A percentile compares a stretch with the other conserved stretches of the same genome.
These are phyloP conservation scores for Plasmodium chabaudi DNA, from an alignment of 169 alveolate genomes.

Conservation along the genomic window DNA sequence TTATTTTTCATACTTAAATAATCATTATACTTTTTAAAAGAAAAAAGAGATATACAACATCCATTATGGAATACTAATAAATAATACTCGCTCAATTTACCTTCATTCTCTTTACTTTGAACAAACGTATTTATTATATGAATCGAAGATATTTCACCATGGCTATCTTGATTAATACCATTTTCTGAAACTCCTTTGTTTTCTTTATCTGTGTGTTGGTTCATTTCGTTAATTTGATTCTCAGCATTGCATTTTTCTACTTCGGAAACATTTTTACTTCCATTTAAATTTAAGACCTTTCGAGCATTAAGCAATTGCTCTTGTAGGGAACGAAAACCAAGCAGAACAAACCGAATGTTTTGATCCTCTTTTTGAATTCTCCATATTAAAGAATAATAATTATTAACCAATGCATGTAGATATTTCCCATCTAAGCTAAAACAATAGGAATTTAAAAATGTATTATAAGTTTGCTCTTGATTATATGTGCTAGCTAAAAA, in stretches of 20 bases:
- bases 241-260: not conserved
- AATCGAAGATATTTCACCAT: constrained; percentile 19
- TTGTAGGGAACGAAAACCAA: constrained; percentile 38
- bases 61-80: constrained; percentile 46
- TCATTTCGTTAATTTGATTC: not conserved
- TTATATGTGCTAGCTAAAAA: not conserved
- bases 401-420: constrained; percentile 38
- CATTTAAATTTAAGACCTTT: not conserved
- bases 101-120: not conserved
- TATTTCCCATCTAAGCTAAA: constrained; percentile 55
- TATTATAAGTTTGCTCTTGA: not conserved
- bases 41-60: constrained; percentile 60
- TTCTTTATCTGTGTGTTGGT: not conserved
- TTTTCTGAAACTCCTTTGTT: not conserved
- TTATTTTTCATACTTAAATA: not conserved
- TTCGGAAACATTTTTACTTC: not conserved
- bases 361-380: constrained; percentile 2
- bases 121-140: constrained; percentile 43
- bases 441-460: constrained; percentile 32
- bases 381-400: constrained; percentile 44
- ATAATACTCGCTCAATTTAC: constrained; percentile 17
- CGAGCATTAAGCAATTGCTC: constrained; percentile 2
- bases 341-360: constrained; percentile 3
- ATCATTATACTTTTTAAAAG: constrained; percentile 15
- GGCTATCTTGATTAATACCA: not conserved